phyloP scores from a whole-genome alignment of 306 rosid species.

The Vigna hirtella region DNA sequence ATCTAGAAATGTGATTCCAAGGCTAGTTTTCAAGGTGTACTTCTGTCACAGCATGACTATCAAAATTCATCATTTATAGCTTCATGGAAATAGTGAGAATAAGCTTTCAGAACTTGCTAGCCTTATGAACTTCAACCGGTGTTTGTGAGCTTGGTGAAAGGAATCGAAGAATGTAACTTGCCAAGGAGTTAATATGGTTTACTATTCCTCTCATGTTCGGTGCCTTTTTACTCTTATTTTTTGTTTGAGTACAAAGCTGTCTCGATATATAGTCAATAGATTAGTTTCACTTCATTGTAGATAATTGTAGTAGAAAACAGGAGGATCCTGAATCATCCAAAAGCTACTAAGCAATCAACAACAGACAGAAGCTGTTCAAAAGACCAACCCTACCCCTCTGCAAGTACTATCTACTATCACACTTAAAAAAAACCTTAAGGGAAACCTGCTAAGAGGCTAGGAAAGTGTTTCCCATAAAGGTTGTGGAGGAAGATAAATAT shows the following conservation, averaged over 20 bases:
- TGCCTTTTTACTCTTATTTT: conserved; percentile 5
- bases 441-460: not conserved
- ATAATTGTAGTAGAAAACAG: conserved; percentile 28
- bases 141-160: conserved; percentile 33
- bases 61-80: conserved; percentile 16
- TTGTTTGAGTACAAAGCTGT: not conserved
- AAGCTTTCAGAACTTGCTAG: conserved; percentile 16
- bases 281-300: conserved; percentile 21
- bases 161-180: conserved; percentile 29
- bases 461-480: not conserved
- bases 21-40: conserved; percentile 38
- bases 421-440: not conserved
- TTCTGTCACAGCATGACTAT: conserved; percentile 27
- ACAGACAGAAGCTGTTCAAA: not conserved
- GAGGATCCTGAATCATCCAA: conserved; percentile 37
- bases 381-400: conserved; percentile 1
- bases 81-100: conserved; percentile 14
- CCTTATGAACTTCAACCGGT: conserved; percentile 24
- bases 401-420: conserved; percentile 6
- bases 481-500: conserved; percentile 22
- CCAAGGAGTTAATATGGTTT: conserved; percentile 5
- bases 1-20: conserved; percentile 35
- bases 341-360: not conserved
- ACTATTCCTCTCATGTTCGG: conserved; percentile 7
- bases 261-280: not conserved